Evolutionary conservation across 2,329 filamentous ascomycete genomes (phyloP), one percentile per base, ranked within the genome.

Genomic region (Trichoderma citrinoviride): DNA sequence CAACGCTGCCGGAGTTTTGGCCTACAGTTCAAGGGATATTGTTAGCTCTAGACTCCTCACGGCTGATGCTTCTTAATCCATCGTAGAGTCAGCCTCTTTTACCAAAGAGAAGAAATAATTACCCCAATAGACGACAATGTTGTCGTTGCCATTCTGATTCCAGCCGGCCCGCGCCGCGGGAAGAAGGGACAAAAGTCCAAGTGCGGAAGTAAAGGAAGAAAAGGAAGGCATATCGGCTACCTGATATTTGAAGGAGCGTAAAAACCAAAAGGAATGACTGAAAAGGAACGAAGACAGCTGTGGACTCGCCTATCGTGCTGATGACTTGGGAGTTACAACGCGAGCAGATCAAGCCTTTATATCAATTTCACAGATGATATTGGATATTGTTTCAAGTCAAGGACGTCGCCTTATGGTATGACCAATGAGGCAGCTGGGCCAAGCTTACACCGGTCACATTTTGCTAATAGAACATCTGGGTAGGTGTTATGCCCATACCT

Each of bases 51-150:
- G 10, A 10, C 17, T 7, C 14, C 19, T 7, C 17, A n/a, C 7
- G 27, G 27, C 27, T 29, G 27, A 25, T 10, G 12, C 7, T 40
- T 53, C 14, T 8, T n/a, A n/a, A 37, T 5, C 8, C 8, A 23
- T 44, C 25, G 29, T 14, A 14, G 14, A 37, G 33, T 12, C 33
- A 1, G 8, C 12, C 33, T 37, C 27, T 37, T 37, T 12, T 12
- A 14, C 10, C 3, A 37, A 14, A 4, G 33, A 37, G 33, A 37
- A 14, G 12, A 37, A 4, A 49, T 21, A 65, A 76, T 69, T 75
- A 78, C 87, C 88, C 88, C 88, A 91, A 74, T 90, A 91, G 1
- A 90, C 79, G 25, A 83, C 87, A 62, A 90, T 71, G 70, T 89
- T 90, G 58, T 74, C 78, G 1, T 72, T 70, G 1, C 81, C 78